Conservation (phyloP, 2,329 filamentous ascomycete species). For the Fusarium nygamai region DNA sequence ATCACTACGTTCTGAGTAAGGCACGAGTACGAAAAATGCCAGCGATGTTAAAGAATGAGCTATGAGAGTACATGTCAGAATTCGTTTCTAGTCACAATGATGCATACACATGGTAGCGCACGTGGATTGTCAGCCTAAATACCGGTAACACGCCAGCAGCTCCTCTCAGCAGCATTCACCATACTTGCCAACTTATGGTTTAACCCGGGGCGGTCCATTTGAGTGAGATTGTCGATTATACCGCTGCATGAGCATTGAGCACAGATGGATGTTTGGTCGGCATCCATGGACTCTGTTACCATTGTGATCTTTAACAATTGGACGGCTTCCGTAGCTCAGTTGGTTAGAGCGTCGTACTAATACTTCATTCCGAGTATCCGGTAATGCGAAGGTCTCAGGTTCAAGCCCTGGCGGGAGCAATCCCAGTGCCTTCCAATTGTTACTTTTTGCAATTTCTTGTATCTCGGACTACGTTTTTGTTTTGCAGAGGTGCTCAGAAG, state of each 20-base stretch:
- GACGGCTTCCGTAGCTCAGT: conserved; percentile 48
- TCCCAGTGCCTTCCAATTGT: conserved; percentile 34
- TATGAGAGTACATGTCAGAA: neutral
- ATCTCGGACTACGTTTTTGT: neutral
- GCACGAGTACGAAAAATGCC: neutral
- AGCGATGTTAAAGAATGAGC: neutral
- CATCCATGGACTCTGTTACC: neutral
- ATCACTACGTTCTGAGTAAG: neutral
- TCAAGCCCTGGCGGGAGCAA: conserved; percentile 47
- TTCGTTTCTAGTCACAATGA: neutral
- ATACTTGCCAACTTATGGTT: neutral
- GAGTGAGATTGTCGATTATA: neutral
- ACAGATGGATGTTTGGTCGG: no score
- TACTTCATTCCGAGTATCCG: conserved; percentile 38
- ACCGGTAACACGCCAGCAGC: neutral
- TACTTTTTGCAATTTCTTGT: conserved; percentile 20
- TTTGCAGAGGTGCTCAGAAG: neutral
- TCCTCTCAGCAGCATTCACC: neutral
- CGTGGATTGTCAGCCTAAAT: no score
- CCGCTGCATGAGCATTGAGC: neutral
- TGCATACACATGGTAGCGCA: neutral
- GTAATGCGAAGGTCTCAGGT: conserved; percentile 48
- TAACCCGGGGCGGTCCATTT: neutral
- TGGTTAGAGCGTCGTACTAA: conserved; percentile 50
- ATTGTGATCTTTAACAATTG: neutral